Evolutionary conservation across 495 filamentous ascomycete genomes (phyloP), one percentile per base, ranked within the genome.

Genomic region (Penicillium robsamsonii): DNA sequence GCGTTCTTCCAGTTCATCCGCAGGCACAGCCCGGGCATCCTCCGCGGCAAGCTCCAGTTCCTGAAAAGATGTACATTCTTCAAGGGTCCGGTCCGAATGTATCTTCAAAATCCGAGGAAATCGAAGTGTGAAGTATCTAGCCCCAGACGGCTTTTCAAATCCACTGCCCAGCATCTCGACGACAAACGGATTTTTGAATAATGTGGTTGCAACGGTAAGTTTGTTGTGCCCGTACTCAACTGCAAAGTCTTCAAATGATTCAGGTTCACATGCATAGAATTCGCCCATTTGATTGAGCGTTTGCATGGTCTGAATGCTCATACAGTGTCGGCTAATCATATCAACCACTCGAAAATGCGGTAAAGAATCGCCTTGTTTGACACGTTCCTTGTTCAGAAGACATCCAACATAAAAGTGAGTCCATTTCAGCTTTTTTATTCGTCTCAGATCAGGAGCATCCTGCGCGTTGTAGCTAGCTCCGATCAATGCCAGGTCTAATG

Each of bases 381-480:
- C 81, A n/a, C 79, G 80, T 1, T 83, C 77, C 62, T 86, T 87
- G 57, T 96, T 95, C 7, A 81, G 71, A 10, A 95, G 71, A 68
- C 90, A 94, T 0, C 84, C 91, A 54, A 94, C 77, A 65, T 85
- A 83, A 59, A 94, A 95, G 53, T 87, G 83, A 2, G 90, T 95
- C 86, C 89, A 92, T 18, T 71, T 74, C 43, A 87, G 60, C 30
- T 78, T 70, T n/a, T 67, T 69, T 5, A 77, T 58, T n/a, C 80
- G 44, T 66, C 77, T 50, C 8, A 75, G 25, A 24, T 67, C 48
- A 7, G 63, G 72, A 3, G 78, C 84, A 60, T 84, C 84, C 45
- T 73, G 76, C 11, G 83, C 70, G 57, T 87, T 81, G 57, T 86
- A 90, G 2, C 80, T 79, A 7, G 80, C 91, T 5, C 89, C 91